A percentile compares a stretch with the other conserved stretches of the same genome.
Conservation (phyloP, 805 yeast genomes). For the Jamesozyma spencerorum region DNA sequence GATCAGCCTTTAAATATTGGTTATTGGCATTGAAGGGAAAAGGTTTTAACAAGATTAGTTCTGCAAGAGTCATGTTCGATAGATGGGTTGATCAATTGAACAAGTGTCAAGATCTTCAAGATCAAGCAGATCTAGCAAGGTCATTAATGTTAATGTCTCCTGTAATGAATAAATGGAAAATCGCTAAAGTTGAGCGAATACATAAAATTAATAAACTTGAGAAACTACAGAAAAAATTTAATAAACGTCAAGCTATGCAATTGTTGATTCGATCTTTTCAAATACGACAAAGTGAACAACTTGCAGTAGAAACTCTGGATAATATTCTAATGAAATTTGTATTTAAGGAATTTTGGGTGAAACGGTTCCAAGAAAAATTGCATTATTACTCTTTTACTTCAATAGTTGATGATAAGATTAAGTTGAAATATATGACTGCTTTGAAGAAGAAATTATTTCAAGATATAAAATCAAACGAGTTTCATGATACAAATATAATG, state of each 20-base stretch:
- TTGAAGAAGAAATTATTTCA: conserved; percentile 9
- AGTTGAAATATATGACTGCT: conserved; percentile 1
- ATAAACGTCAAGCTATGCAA: conserved; percentile 8
- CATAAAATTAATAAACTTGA: background rate
- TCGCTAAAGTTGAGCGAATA: background rate
- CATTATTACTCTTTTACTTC: conserved; percentile 8
- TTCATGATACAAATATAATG: background rate
- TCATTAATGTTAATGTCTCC: conserved; percentile 4
- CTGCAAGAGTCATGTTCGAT: conserved; percentile 1
- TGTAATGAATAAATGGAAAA: conserved; percentile 1
- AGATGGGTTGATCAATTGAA: conserved; percentile 5
- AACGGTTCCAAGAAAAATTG: conserved; percentile 12
- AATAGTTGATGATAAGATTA: conserved; percentile 5
- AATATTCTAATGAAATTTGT: conserved; percentile 6
- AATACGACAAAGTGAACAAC: conserved; percentile 9
- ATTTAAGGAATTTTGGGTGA: conserved; percentile 17
- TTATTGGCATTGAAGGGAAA: background rate
- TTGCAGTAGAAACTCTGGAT: conserved; percentile 5
- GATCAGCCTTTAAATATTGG: background rate
- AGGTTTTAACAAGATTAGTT: background rate
- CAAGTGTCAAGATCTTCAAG: conserved; percentile 8
- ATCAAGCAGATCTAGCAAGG: conserved; percentile 9
- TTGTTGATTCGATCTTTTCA: conserved; percentile 3
- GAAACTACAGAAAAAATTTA: conserved; percentile 7
- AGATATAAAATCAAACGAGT: conserved; percentile 4